Conservation (phyloP, 768 basidiomycete species). For the Tulasnella sp. region DNA sequence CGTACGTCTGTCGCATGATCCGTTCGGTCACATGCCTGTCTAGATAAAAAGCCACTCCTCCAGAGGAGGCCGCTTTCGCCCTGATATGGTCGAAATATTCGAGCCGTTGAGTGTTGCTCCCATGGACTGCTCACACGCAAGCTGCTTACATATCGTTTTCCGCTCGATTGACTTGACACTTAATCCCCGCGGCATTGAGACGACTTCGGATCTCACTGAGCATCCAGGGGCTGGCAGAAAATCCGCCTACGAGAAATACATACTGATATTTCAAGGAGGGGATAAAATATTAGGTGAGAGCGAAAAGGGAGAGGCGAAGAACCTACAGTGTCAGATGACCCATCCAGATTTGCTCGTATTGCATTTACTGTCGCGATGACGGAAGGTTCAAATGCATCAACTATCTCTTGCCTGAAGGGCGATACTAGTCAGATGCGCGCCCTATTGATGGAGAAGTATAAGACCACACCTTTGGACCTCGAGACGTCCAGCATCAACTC, state of each 20-base stretch:
- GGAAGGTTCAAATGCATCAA: slow-evolving; percentile 53
- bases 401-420: slow-evolving; percentile 31
- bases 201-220: slow-evolving; percentile 75
- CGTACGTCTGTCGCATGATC: slow-evolving; percentile 79
- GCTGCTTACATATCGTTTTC: slow-evolving; percentile 70
- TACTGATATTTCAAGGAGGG: slow-evolving; percentile 55
- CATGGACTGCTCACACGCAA: slow-evolving; percentile 37
- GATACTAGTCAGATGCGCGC: too few species aligned
- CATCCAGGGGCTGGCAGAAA: slow-evolving; percentile 80
- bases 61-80: slow-evolving; percentile 84
- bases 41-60: slow-evolving; percentile 81
- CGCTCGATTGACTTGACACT: slow-evolving; percentile 62
- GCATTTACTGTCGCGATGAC: slow-evolving; percentile 46
- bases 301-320: background rate
- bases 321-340: slow-evolving; percentile 43
- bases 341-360: slow-evolving; percentile 43
- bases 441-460: slow-evolving; percentile 36
- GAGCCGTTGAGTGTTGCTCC: background rate
- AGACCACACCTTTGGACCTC: slow-evolving; percentile 42
- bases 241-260: slow-evolving; percentile 83
- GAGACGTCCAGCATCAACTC: background rate
- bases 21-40: slow-evolving; percentile 83
- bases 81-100: slow-evolving; percentile 45
- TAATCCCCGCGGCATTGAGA: slow-evolving; percentile 56
- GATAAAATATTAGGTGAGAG: slow-evolving; percentile 48